These are phyloP conservation scores for Cynanchum wilfordii DNA, from an alignment of 257 asterid species.

Conservation along the genomic window DNA sequence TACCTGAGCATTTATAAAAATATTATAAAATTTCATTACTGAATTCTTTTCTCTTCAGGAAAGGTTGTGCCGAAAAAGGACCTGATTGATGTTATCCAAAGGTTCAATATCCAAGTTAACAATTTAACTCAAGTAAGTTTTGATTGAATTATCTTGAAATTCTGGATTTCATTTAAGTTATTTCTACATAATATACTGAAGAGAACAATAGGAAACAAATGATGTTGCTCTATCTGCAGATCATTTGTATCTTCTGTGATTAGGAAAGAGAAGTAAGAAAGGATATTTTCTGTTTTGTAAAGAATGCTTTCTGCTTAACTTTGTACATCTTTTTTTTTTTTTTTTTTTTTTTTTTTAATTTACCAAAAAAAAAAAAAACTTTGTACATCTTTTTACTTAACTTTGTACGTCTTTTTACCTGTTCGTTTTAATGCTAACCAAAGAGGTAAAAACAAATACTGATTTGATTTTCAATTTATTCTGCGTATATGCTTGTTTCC, in stretches of 20 bases:
- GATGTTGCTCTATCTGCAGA: conserved; percentile 1
- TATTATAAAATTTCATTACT: background rate
- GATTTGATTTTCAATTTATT: background rate
- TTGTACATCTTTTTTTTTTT: too few relatives aligned
- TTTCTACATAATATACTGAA: background rate
- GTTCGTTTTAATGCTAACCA: background rate
- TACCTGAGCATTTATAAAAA: background rate
- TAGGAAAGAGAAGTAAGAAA: background rate
- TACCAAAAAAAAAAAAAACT: too few relatives aligned
- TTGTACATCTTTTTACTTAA: background rate
- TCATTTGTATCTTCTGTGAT: background rate
- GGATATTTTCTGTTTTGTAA: background rate
- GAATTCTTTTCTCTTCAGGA: conserved; percentile 40
- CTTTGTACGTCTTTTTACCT: background rate
- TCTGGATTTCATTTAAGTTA: background rate
- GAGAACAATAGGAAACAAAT: background rate
- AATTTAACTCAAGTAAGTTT: conserved; percentile 91
- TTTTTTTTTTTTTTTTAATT: too few relatives aligned
- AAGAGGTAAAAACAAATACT: background rate
- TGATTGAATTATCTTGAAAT: conserved; percentile 13
- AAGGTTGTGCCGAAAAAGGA: conserved; percentile 63
- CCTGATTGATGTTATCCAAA: conserved; percentile 50
- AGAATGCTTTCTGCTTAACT: background rate
- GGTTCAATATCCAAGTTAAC: conserved; percentile 89
- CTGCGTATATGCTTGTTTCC: too few relatives aligned